A percentile compares a stretch with the other conserved stretches of the same genome.
Evolutionary conservation across 2,329 filamentous ascomycete species (phyloP).

Genomic region (Exophiala oligosperma): DNA sequence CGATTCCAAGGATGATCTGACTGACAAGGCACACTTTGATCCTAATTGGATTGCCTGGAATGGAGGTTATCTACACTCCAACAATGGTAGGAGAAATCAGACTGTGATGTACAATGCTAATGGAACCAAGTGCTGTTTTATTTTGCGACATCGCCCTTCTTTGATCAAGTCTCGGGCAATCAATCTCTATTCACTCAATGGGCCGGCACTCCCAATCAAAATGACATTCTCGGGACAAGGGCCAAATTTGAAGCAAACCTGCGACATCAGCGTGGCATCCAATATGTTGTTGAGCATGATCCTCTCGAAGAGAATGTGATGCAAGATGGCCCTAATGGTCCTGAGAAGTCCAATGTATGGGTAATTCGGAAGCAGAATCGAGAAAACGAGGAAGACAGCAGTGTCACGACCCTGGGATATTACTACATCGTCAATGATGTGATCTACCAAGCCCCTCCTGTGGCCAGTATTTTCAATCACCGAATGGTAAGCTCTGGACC

Average conservation of each 20-base stretch:
- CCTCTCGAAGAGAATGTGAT: slow-evolving; percentile 51
- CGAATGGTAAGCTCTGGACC: slow-evolving; percentile 47
- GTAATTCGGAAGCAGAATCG: slow-evolving; percentile 61
- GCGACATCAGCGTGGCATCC: slow-evolving; percentile 55
- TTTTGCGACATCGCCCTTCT: slow-evolving; percentile 64
- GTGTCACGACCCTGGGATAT: slow-evolving; percentile 55
- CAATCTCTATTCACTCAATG: slow-evolving; percentile 54
- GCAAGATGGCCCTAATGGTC: slow-evolving; percentile 39
- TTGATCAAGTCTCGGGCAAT: slow-evolving; percentile 62
- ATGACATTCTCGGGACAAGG: slow-evolving; percentile 54
- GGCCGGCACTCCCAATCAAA: slow-evolving; percentile 50
- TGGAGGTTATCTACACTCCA: slow-evolving; percentile 29
- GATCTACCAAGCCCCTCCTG: slow-evolving; percentile 62
- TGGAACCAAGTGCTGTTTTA: slow-evolving; percentile 56
- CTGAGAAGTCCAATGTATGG: slow-evolving; percentile 54
- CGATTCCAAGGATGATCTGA: slow-evolving; percentile 25
- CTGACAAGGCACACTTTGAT: slow-evolving; percentile 25
- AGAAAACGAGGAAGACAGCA: slow-evolving; percentile 42
- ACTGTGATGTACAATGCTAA: slow-evolving; percentile 3
- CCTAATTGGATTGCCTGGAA: slow-evolving; percentile 27
- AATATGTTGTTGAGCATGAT: slow-evolving; percentile 61
- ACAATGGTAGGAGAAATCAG: slow-evolving; percentile 26
- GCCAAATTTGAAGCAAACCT: slow-evolving; percentile 57
- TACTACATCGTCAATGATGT: slow-evolving; percentile 63
- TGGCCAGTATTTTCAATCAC: slow-evolving; percentile 58